phyloP scores from a whole-genome alignment of 371 early-diverging fungal genomes.

The Actinomortierella wolfii region DNA sequence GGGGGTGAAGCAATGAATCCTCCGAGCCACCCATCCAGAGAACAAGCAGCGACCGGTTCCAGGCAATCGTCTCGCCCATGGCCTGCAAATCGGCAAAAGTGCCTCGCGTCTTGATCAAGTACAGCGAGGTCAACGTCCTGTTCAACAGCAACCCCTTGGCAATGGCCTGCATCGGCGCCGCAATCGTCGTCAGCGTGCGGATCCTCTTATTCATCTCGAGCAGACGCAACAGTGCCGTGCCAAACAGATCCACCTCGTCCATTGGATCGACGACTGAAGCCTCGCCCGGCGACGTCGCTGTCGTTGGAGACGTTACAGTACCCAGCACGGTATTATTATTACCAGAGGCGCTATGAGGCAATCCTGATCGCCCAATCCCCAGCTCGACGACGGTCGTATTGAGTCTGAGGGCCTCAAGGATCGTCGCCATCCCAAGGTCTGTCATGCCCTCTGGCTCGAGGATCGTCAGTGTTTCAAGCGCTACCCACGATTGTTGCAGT shows the following conservation, averaged over 20 bases:
- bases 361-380: constrained; percentile 23
- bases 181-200: constrained; percentile 20
- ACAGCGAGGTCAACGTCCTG: constrained; percentile 26
- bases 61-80: constrained; percentile 30
- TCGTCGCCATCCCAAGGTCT: constrained; percentile 23
- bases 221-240: constrained; percentile 12
- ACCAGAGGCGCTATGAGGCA: neutral
- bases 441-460: constrained; percentile 23
- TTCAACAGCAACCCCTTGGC: constrained; percentile 37
- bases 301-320: no score
- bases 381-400: constrained; percentile 33
- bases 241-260: constrained; percentile 24
- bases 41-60: constrained; percentile 32
- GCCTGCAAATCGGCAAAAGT: constrained; percentile 27
- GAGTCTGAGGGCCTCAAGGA: constrained; percentile 21
- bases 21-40: constrained; percentile 45
- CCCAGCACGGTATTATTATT: no score
- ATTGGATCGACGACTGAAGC: no score
- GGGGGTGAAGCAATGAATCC: constrained; percentile 7
- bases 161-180: constrained; percentile 25
- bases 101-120: constrained; percentile 33
- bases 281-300: no score
- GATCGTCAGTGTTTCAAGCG: constrained; percentile 20
- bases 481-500: constrained; percentile 21
- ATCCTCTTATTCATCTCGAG: constrained; percentile 35